Evolutionary conservation across 495 filamentous ascomycete species (phyloP), one percentile per base, ranked within the genome.

Genomic region (Xylaria venustula): DNA sequence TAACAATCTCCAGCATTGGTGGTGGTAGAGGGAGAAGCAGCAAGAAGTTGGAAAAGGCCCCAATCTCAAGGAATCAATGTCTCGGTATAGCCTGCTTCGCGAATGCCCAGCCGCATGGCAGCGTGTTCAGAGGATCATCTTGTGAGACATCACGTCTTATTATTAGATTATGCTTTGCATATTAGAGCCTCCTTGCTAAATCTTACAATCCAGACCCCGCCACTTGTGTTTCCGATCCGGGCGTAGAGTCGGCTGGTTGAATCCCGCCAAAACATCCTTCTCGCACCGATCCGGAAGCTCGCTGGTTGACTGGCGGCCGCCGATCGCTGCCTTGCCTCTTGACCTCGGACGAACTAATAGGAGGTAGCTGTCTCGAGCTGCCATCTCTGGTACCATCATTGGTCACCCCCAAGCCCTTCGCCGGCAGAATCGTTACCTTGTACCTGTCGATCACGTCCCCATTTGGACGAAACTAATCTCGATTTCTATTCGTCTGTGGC

Each of bases 241-340:
- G 19, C 47, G 57, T 60, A 34, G 57, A 45, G 17, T 57, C 54
- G 41, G 54, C 54, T 22, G 41, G 14, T 32, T 17, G 25, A 20
- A 28, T 30, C 36, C n/a, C 56, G 11, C 36, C 23, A 12, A 34
- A 7, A 15, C 17, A n/a, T 41, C 46, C 56, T 46, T 30, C 34
- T 4, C 36, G 41, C 41, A 54, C 58, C 50, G 50, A 61, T 61
- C 49, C 49, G 50, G 58, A 54, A 61, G 58, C 58, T 61, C 41
- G 50, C 15, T 54, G 50, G 20, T n/a, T 15, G 40, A 45, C 25
- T 30, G 41, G 26, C 11, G 28, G 17, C 42, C 32, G 48, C 46
- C 17, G 57, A 60, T 45, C 46, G 17, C 34, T 46, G 23, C 32
- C 32, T 11, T 48, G 34, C 5, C 22, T 34, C 37, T 42, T 28